These are phyloP conservation scores for Populus davidiana DNA, from an alignment of 345 rosid species.

Conservation along the genomic window DNA sequence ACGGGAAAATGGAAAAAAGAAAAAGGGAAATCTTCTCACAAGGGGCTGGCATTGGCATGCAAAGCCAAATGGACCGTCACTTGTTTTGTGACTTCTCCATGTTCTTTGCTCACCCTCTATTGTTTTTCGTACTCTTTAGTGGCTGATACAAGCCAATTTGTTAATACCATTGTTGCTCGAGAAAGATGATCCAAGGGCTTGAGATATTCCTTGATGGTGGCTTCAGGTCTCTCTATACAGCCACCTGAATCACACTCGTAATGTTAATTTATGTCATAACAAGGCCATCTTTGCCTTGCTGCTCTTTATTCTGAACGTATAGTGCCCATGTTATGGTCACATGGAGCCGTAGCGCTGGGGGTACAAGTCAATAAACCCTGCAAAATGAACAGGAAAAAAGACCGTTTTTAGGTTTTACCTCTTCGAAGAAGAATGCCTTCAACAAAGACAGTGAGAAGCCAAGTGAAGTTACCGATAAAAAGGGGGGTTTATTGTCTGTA, in stretches of 20 bases:
- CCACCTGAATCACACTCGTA: neutral
- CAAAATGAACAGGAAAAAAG: slow-evolving; percentile 2
- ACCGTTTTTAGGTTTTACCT: neutral
- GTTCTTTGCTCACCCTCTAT: neutral
- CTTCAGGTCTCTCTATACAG: neutral
- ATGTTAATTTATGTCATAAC: neutral
- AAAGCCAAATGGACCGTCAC: neutral
- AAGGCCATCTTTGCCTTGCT: neutral
- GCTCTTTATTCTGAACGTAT: neutral
- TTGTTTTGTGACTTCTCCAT: neutral
- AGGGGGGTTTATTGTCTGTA: slow-evolving; percentile 1
- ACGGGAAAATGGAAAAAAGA: neutral
- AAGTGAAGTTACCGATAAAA: slow-evolving; percentile 5
- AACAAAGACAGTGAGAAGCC: neutral
- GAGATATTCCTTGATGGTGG: neutral
- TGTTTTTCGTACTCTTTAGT: neutral
- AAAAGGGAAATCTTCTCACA: neutral
- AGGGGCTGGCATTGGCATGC: neutral
- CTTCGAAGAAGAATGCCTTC: neutral
- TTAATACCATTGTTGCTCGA: neutral
- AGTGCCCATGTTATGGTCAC: neutral
- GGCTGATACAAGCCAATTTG: neutral
- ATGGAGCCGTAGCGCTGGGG: neutral
- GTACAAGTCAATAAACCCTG: slow-evolving; percentile 10
- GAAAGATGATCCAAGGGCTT: neutral